A percentile compares a stretch with the other conserved stretches of the same genome.
These are phyloP conservation scores for Rhazya stricta DNA, from an alignment of 257 asterid species.

Conservation along the genomic window DNA sequence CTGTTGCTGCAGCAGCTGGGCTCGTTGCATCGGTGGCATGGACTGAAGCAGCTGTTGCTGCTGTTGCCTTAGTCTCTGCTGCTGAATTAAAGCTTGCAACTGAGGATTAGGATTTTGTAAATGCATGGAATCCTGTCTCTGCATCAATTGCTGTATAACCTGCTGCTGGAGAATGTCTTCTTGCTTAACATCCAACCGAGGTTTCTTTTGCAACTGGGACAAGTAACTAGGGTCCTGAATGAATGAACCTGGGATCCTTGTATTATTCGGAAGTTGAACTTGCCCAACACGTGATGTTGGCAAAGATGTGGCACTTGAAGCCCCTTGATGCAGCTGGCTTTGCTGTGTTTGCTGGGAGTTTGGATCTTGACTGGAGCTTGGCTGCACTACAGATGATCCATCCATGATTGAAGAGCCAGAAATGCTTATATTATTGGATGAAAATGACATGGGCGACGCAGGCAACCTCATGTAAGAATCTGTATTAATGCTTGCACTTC, in stretches of 20 bases:
- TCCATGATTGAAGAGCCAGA: slow-evolving; percentile 82
- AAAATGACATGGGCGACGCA: slow-evolving; percentile 90
- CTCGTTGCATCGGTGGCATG: slow-evolving; percentile 78
- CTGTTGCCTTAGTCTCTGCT: slow-evolving; percentile 80
- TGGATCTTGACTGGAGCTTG: slow-evolving; percentile 66
- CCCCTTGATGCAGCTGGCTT: slow-evolving; percentile 69
- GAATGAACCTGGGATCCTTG: slow-evolving; percentile 54
- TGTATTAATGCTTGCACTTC: slow-evolving; percentile 86
- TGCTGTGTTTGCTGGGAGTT: slow-evolving; percentile 49
- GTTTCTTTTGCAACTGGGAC: slow-evolving; percentile 84
- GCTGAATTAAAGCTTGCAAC: slow-evolving; percentile 76
- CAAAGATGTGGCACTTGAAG: slow-evolving; percentile 78
- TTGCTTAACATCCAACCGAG: slow-evolving; percentile 84
- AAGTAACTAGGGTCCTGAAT: slow-evolving; percentile 58
- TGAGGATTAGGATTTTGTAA: slow-evolving; percentile 73
- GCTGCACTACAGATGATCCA: slow-evolving; percentile 72
- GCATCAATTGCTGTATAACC: slow-evolving; percentile 78
- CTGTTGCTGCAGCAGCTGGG: slow-evolving; percentile 72
- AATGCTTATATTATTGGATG: slow-evolving; percentile 83
- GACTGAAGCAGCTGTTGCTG: slow-evolving; percentile 75
- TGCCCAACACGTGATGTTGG: slow-evolving; percentile 66
- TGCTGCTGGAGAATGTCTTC: slow-evolving; percentile 82
- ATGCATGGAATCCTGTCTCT: slow-evolving; percentile 66
- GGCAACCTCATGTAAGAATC: slow-evolving; percentile 96
- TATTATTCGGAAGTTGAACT: slow-evolving; percentile 50